phyloP scores from a whole-genome alignment of 208 protist genomes.

The Porcisia hertigi region DNA sequence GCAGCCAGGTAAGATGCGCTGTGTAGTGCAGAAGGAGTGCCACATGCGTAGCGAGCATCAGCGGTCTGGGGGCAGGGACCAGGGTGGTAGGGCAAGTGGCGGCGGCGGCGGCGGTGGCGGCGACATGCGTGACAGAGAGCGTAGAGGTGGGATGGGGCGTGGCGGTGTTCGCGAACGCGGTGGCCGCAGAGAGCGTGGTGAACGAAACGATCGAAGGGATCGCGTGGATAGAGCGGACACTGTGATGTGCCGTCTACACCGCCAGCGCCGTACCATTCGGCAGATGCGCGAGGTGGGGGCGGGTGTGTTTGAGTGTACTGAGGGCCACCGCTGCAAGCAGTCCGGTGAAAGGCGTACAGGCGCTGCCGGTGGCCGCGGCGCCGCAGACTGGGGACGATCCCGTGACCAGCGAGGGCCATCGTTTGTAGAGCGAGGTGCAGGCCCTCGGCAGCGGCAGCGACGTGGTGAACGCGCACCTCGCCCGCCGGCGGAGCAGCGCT shows the following conservation, averaged over 20 bases:
- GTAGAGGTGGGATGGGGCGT: slow-evolving; percentile 2
- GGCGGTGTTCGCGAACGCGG: slow-evolving; percentile 10
- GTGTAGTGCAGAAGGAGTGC: slow-evolving; percentile 70
- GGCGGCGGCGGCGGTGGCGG: not conserved
- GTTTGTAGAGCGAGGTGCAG: not conserved
- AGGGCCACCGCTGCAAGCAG: slow-evolving; percentile 37
- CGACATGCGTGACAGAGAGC: slow-evolving; percentile 5
- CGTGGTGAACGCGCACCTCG: slow-evolving; percentile 17
- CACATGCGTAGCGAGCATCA: slow-evolving; percentile 30
- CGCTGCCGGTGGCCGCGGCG: slow-evolving; percentile 11
- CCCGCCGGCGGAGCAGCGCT: slow-evolving; percentile 20
- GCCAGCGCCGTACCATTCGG: slow-evolving; percentile 51
- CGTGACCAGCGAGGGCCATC: slow-evolving; percentile 20
- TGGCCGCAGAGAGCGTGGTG: slow-evolving; percentile 12
- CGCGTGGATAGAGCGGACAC: slow-evolving; percentile 56
- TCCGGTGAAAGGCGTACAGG: slow-evolving; percentile 15
- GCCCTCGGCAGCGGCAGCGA: slow-evolving; percentile 12
- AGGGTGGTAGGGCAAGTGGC: slow-evolving; percentile 7
- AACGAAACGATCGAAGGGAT: slow-evolving; percentile 33
- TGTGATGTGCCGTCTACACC: slow-evolving; percentile 68
- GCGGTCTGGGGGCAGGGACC: not conserved
- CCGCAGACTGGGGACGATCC: slow-evolving; percentile 9
- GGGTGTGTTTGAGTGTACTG: slow-evolving; percentile 75
- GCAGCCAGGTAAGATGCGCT: slow-evolving; percentile 61
- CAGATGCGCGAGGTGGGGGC: slow-evolving; percentile 76